phyloP scores from a whole-genome alignment of 106 monocot genomes.

The Dendrobium nobile region DNA sequence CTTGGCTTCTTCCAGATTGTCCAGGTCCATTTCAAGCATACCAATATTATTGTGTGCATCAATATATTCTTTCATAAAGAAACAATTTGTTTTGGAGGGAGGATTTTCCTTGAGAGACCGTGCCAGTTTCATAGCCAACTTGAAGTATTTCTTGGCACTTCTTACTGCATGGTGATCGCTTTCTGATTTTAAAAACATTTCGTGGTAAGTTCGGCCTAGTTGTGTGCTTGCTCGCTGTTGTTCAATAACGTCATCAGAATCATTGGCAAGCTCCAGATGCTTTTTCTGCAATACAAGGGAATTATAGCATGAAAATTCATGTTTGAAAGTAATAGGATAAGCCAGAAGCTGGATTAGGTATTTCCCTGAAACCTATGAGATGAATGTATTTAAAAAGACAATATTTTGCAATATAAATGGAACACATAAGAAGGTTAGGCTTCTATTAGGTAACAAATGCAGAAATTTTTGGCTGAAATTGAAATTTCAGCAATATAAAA shows the following conservation, averaged over 20 bases:
- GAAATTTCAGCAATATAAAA: no score
- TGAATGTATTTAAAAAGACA: not conserved
- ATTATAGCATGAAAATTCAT: not conserved
- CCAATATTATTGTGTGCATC: slow-evolving; percentile 95
- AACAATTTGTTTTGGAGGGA: slow-evolving; percentile 23
- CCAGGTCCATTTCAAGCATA: slow-evolving; percentile 89
- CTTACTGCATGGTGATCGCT: slow-evolving; percentile 66
- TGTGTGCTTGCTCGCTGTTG: slow-evolving; percentile 95
- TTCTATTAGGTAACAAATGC: not conserved
- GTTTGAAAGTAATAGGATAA: not conserved
- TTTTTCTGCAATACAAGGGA: slow-evolving; percentile 58
- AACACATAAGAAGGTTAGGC: not conserved
- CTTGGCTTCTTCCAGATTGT: slow-evolving; percentile 86
- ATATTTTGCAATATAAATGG: not conserved
- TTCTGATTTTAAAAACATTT: slow-evolving; percentile 79
- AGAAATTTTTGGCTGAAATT: no score
- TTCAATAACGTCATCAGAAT: slow-evolving; percentile 74
- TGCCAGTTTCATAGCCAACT: slow-evolving; percentile 77
- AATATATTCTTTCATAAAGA: slow-evolving; percentile 73
- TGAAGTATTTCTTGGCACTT: slow-evolving; percentile 92
- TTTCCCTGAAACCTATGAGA: not conserved
- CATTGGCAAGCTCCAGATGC: slow-evolving; percentile 81
- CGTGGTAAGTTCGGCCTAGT: slow-evolving; percentile 91
- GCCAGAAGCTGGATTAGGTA: not conserved
- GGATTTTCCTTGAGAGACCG: slow-evolving; percentile 56